Conservation (phyloP, 441 rosid genomes). For the Adansonia gregorii region DNA sequence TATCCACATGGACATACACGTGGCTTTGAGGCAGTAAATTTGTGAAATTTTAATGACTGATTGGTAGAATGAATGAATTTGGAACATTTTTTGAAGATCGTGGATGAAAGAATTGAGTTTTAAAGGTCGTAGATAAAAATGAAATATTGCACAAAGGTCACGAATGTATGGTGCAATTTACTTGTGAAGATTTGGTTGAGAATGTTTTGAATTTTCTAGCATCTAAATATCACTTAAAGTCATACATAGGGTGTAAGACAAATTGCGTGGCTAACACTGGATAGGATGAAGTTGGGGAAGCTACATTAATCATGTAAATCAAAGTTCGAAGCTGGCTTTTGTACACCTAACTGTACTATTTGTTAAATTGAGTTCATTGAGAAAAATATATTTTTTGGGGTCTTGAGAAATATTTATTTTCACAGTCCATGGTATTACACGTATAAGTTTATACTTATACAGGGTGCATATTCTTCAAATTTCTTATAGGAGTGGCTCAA, state of each 20-base stretch:
- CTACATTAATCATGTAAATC: not conserved
- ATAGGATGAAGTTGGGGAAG: not conserved
- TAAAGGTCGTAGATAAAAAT: no score
- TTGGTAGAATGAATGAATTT: no score
- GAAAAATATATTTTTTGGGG: not conserved
- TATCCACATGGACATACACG: no score
- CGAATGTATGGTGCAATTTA: not conserved
- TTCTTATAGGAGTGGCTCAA: not conserved
- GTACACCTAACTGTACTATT: not conserved
- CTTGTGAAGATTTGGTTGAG: conserved; percentile 9
- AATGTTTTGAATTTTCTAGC: conserved; percentile 7
- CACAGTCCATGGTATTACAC: not conserved
- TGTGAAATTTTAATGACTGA: no score
- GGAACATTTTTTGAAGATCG: no score
- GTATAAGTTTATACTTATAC: not conserved
- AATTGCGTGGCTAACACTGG: not conserved
- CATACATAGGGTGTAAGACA: not conserved
- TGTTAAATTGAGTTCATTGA: not conserved
- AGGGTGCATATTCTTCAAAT: not conserved
- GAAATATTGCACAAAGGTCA: no score
- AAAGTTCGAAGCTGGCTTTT: not conserved
- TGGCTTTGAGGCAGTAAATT: no score
- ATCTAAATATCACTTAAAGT: not conserved
- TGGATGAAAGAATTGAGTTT: no score
- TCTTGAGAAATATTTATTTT: conserved; percentile 1